These are phyloP conservation scores for Lagerstroemia speciosa DNA, from an alignment of 345 rosid species.

Conservation along the genomic window DNA sequence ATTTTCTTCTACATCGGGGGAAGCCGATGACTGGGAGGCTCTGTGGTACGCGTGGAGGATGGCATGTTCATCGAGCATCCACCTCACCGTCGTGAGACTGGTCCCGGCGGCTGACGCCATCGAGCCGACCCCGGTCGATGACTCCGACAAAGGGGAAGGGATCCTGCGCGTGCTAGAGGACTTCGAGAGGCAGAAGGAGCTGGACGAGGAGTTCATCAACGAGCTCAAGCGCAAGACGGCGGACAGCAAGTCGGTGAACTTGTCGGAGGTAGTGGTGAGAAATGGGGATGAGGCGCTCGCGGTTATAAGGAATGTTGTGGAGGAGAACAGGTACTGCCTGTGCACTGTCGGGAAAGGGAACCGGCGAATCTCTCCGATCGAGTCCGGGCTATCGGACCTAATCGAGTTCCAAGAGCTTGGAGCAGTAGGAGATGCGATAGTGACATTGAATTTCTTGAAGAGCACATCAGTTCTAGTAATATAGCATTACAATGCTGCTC, in stretches of 20 bases:
- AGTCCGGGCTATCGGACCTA: slow-evolving; percentile 24
- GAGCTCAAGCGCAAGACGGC: slow-evolving; percentile 23
- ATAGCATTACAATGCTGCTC: slow-evolving; percentile 17
- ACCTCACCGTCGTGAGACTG: slow-evolving; percentile 20
- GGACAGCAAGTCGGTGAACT: slow-evolving; percentile 11
- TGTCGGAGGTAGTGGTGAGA: slow-evolving; percentile 20
- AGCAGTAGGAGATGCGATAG: slow-evolving; percentile 22
- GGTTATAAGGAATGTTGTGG: slow-evolving; percentile 12
- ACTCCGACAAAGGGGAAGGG: not conserved
- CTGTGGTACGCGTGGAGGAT: slow-evolving; percentile 26
- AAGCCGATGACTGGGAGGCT: slow-evolving; percentile 36
- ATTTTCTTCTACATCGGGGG: slow-evolving; percentile 32
- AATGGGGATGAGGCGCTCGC: slow-evolving; percentile 22
- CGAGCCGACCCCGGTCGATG: not conserved
- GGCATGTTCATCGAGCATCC: slow-evolving; percentile 14
- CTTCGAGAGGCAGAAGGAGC: slow-evolving; percentile 5
- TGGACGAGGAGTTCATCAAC: slow-evolving; percentile 19
- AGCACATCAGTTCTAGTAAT: slow-evolving; percentile 30
- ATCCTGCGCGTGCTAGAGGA: slow-evolving; percentile 4
- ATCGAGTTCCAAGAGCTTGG: slow-evolving; percentile 34
- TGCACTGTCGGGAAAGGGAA: slow-evolving; percentile 30
- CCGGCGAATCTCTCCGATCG: slow-evolving; percentile 18
- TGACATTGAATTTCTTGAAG: slow-evolving; percentile 12
- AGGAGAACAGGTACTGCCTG: slow-evolving; percentile 16
- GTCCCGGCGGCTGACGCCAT: slow-evolving; percentile 7